phyloP scores from a whole-genome alignment of 2,329 filamentous ascomycete species.

The Arachnomyces sp. region DNA sequence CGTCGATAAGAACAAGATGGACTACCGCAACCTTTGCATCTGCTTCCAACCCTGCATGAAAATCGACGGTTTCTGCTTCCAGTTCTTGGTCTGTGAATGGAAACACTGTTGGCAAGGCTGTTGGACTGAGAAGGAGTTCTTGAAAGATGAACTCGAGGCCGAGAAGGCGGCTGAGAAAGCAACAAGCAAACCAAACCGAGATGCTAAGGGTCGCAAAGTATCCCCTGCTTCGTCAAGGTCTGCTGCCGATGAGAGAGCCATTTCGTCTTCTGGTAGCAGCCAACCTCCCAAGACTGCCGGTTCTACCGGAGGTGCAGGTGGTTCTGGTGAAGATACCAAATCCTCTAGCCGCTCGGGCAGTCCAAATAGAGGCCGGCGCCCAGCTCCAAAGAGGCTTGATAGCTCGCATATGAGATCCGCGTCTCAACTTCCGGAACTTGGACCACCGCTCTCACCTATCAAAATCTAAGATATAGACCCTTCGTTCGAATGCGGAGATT shows the following conservation, averaged over 20 bases:
- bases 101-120: slow-evolving; percentile 95
- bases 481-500: no score
- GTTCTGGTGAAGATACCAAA: slow-evolving; percentile 4
- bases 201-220: slow-evolving; percentile 16
- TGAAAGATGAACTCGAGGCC: slow-evolving; percentile 48
- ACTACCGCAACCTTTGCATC: slow-evolving; percentile 89
- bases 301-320: slow-evolving; percentile 9
- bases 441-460: slow-evolving; percentile 42
- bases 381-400: slow-evolving; percentile 21
- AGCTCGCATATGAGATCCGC: slow-evolving; percentile 27
- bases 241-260: slow-evolving; percentile 46
- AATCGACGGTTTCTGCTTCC: slow-evolving; percentile 91
- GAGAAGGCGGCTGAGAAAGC: slow-evolving; percentile 24
- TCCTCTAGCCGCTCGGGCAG: slow-evolving; percentile 23
- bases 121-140: slow-evolving; percentile 75
- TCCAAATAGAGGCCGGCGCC: slow-evolving; percentile 20
- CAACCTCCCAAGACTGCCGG: slow-evolving; percentile 39
- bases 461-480: slow-evolving; percentile 30
- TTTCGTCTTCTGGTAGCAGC: slow-evolving; percentile 60
- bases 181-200: slow-evolving; percentile 15
- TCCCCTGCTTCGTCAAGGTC: slow-evolving; percentile 10
- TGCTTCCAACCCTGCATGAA: slow-evolving; percentile 97
- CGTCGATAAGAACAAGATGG: slow-evolving; percentile 96
- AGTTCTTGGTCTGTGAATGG: slow-evolving; percentile 92
- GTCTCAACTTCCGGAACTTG: slow-evolving; percentile 41